Conservation (phyloP, 2,329 filamentous ascomycete genomes). For the Xylariales sp. region DNA sequence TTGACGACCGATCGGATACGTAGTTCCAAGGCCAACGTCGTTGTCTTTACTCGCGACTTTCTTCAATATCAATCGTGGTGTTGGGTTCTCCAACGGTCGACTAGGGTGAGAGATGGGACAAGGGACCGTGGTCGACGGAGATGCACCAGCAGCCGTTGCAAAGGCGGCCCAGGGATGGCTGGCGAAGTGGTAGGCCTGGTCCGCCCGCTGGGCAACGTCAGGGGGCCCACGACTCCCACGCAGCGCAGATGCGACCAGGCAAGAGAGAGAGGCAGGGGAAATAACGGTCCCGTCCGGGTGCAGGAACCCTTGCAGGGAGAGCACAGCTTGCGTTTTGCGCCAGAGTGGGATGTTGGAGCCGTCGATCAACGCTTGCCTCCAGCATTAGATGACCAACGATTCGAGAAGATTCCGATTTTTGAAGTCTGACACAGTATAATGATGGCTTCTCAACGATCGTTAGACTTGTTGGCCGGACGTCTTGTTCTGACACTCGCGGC, state of each 20-base stretch:
- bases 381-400: too few relatives aligned
- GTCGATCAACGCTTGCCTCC: too few relatives aligned
- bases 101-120: neutral
- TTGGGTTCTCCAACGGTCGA: neutral
- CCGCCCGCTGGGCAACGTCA: neutral
- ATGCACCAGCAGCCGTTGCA: slow-evolving; percentile 7
- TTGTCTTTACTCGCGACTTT: too few relatives aligned
- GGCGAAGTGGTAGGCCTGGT: neutral
- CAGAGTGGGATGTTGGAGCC: too few relatives aligned
- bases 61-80: too few relatives aligned
- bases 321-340: neutral
- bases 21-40: neutral
- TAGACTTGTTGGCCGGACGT: too few relatives aligned
- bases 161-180: neutral
- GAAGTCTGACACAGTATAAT: too few relatives aligned
- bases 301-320: slow-evolving; percentile 5
- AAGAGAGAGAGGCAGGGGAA: slow-evolving; percentile 1
- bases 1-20: neutral
- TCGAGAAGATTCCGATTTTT: too few relatives aligned
- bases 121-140: slow-evolving; percentile 5
- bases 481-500: too few relatives aligned
- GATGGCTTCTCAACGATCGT: too few relatives aligned
- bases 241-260: neutral
- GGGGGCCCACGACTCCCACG: slow-evolving; percentile 1
- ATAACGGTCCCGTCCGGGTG: slow-evolving; percentile 3